Percentiles rank a stretch among this genome's conserved stretches.
These are phyloP conservation scores for Fagopyrum tataricum DNA, from an alignment of 148 eudicot genomes.

Conservation along the genomic window DNA sequence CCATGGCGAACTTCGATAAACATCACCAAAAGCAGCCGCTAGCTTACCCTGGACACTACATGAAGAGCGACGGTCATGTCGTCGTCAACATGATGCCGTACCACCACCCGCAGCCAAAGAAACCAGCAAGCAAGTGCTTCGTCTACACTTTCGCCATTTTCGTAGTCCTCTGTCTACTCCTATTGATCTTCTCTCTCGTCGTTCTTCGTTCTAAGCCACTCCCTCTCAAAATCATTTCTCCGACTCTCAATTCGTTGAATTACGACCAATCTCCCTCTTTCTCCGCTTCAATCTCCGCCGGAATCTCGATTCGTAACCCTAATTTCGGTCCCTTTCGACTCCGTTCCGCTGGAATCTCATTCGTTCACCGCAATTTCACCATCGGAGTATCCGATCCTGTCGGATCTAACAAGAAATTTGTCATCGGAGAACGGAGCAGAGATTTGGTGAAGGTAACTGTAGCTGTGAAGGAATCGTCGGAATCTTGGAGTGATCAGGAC, in stretches of 20 bases:
- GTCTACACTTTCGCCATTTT: constrained; percentile 24
- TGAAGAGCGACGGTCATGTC: not conserved
- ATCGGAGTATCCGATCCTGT: constrained; percentile 17
- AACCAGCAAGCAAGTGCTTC: constrained; percentile 25
- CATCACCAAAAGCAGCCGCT: constrained; percentile 11
- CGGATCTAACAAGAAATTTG: not conserved
- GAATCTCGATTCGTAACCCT: constrained; percentile 21
- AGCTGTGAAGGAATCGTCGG: not conserved
- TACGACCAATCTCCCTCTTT: constrained; percentile 24
- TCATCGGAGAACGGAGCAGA: constrained; percentile 12
- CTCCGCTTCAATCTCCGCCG: constrained; percentile 20
- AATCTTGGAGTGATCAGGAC: not conserved
- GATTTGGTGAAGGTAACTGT: constrained; percentile 17
- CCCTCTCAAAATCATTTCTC: constrained; percentile 9
- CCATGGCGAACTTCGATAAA: not conserved
- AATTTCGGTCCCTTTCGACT: constrained; percentile 30
- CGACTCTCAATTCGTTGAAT: constrained; percentile 18
- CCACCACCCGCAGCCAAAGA: constrained; percentile 6
- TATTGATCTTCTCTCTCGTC: constrained; percentile 23
- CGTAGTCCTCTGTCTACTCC: constrained; percentile 16
- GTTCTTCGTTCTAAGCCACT: constrained; percentile 25
- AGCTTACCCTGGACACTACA: not conserved
- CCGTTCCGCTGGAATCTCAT: constrained; percentile 10
- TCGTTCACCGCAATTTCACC: constrained; percentile 19
- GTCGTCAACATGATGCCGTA: not conserved